Percentiles rank a stretch among this genome's conserved stretches.
Evolutionary conservation across 257 asterid genomes (phyloP).

Genomic region (Penstemon barbatus): DNA sequence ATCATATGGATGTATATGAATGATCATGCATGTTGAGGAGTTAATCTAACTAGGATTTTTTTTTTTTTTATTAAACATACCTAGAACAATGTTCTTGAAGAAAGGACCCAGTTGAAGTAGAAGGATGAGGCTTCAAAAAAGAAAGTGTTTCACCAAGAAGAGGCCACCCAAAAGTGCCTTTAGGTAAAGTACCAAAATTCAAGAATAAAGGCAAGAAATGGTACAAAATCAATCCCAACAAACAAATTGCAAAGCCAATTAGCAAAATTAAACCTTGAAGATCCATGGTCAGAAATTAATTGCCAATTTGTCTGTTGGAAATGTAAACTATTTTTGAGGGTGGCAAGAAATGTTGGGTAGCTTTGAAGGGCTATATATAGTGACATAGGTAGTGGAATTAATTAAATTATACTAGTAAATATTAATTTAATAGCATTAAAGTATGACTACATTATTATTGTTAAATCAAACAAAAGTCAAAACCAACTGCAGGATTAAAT

Average conservation of each 20-base stretch:
- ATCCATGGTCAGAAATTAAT: background rate
- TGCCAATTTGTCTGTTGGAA: background rate
- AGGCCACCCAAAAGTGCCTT: constrained; percentile 76
- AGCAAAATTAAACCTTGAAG: background rate
- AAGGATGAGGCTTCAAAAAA: constrained; percentile 70
- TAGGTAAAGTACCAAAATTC: constrained; percentile 42
- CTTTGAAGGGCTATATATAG: constrained; percentile 35
- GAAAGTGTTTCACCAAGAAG: constrained; percentile 71
- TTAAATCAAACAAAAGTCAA: background rate
- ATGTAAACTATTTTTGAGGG: constrained; percentile 16
- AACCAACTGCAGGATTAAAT: constrained; percentile 9
- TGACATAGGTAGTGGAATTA: constrained; percentile 14
- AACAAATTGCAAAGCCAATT: constrained; percentile 19
- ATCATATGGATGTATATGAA: background rate
- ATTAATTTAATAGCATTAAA: too few species aligned
- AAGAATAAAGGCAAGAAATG: constrained; percentile 67
- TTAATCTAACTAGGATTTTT: background rate
- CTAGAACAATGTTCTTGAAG: constrained; percentile 64
- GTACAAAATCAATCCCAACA: constrained; percentile 41
- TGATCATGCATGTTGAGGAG: constrained; percentile 7
- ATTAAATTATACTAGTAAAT: too few species aligned
- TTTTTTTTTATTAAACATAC: constrained; percentile 31
- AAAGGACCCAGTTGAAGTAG: constrained; percentile 59
- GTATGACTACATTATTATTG: background rate
- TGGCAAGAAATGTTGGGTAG: constrained; percentile 35